Percentiles rank a stretch among this genome's conserved stretches.
These are phyloP conservation scores for Leccinellum rugosiceps DNA, from an alignment of 768 basidiomycete species.

Conservation along the genomic window DNA sequence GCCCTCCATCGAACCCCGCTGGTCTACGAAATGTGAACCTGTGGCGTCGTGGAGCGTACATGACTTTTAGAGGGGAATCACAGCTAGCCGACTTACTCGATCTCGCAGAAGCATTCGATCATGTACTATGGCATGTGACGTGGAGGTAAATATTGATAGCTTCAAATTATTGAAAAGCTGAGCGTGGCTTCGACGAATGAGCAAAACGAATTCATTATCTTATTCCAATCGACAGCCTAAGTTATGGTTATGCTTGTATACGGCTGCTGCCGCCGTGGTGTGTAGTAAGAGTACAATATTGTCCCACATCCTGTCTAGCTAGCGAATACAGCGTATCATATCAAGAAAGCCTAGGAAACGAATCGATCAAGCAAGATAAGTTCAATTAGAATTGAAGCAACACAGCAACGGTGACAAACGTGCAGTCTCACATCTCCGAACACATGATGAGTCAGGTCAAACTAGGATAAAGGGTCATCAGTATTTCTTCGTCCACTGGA, in stretches of 20 bases:
- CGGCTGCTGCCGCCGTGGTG: neutral
- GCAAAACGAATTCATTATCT: neutral
- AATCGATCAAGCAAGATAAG: slow-evolving; percentile 3
- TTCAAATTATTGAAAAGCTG: neutral
- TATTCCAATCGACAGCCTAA: neutral
- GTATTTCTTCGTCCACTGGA: slow-evolving; percentile 65
- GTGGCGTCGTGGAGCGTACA: slow-evolving; percentile 23
- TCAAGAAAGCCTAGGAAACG: slow-evolving; percentile 15
- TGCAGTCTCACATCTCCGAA: slow-evolving; percentile 10
- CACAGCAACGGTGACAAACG: slow-evolving; percentile 12
- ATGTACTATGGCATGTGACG: neutral
- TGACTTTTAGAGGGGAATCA: slow-evolving; percentile 7
- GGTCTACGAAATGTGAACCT: slow-evolving; percentile 11
- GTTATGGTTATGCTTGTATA: neutral
- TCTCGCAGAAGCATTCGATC: neutral
- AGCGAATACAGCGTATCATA: slow-evolving; percentile 18
- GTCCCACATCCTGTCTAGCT: slow-evolving; percentile 21
- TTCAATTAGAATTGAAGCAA: slow-evolving; percentile 1
- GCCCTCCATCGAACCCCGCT: neutral
- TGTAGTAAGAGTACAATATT: slow-evolving; percentile 9
- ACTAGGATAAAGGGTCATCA: slow-evolving; percentile 53
- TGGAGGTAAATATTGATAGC: neutral
- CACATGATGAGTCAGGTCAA: slow-evolving; percentile 23
- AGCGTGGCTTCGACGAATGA: neutral
- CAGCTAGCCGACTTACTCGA: slow-evolving; percentile 1